Base-by-base conservation (phyloP, 2,329 filamentous ascomycete species). In the Cryphonectria nitschkei region DNA sequence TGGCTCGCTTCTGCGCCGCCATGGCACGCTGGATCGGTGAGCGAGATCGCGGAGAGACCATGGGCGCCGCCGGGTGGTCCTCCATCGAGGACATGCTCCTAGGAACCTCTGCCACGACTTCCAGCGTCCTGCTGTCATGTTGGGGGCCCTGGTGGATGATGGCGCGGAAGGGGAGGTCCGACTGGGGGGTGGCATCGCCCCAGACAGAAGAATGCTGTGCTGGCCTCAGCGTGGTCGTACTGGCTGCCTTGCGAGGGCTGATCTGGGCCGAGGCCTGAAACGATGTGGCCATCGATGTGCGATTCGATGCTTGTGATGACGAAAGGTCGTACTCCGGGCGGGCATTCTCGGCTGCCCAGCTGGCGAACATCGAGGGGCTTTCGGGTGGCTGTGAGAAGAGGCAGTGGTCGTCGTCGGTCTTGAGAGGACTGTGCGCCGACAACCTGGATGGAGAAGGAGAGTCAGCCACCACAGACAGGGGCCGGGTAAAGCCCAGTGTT, bases 391-490 rank as follows among this genome's bases (percentile, higher is more conserved):
- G 63, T 19, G 72, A 58, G 62, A 54, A 2, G 58, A 39, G 37
- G 37, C 37, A 9, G 1, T 1, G 9, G 9, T 41, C 63, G 62
- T 67, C 71, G 14, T 67, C 63, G n/a, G 62, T 67, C 19, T 67
- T 62, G 46, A 71, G 58, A 63, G 60, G 65, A 19, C 29, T 71
- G 39, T 46, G 52, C 60, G 64, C 58, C 4, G 70, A 39, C 19
- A 52, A 37, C 22, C 73, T 69, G 26, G 76, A 74, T 8, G 75
- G 73, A 19, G 74, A 71, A 1, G 85, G 84, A 62, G 87, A 83
- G 70, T 89, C 87, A 67, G 84, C 78, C 2, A 89, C 86, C 63
- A 87, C 83, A 1, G 87, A 89, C 13, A 89, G 78, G 1, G 86
- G 85, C 7, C 86, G 82, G 1, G 86, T 83, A 71, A 84, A 82